A percentile compares a stretch with the other conserved stretches of the same genome.
Evolutionary conservation across 2,329 filamentous ascomycete genomes (phyloP).

Genomic region (Dothidotthia symphoricarpi): DNA sequence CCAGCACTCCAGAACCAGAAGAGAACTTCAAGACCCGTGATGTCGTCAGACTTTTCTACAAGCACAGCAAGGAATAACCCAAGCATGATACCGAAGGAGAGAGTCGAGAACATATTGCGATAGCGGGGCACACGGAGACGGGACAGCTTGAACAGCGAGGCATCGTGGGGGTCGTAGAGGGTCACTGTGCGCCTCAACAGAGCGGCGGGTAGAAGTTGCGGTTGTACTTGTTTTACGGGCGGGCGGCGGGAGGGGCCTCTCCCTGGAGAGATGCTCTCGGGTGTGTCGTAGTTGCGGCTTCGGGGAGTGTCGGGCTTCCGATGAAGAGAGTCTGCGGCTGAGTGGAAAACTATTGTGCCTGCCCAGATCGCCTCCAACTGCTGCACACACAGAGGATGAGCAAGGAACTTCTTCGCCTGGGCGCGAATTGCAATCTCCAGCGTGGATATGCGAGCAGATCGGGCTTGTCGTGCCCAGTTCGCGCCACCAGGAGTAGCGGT

Average conservation of each 20-base stretch:
- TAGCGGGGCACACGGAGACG: conserved; percentile 88
- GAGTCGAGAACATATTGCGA: conserved; percentile 82
- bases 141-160: conserved; percentile 88
- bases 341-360: conserved; percentile 91
- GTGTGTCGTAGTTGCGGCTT: conserved; percentile 19
- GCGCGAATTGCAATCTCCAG: conserved; percentile 91
- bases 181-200: conserved; percentile 71
- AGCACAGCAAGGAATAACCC: conserved; percentile 83
- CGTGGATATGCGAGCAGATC: conserved; percentile 77
- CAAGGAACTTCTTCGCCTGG: conserved; percentile 87
- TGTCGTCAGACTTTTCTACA: conserved; percentile 69
- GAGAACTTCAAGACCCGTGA: conserved; percentile 79
- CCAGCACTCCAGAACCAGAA: conserved; percentile 99
- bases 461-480: conserved; percentile 35
- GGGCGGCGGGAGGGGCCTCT: conserved; percentile 33
- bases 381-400: conserved; percentile 87
- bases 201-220: conserved; percentile 28
- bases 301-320: conserved; percentile 51
- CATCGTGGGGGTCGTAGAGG: conserved; percentile 85
- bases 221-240: conserved; percentile 25
- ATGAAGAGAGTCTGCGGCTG: conserved; percentile 80
- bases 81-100: conserved; percentile 82
- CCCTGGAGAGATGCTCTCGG: conserved; percentile 28
- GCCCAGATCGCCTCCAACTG: conserved; percentile 98
- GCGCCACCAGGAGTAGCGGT: conserved; percentile 24